Conservation (phyloP, 2,329 filamentous ascomycete genomes). For the Sodiomyces alkalinus region DNA sequence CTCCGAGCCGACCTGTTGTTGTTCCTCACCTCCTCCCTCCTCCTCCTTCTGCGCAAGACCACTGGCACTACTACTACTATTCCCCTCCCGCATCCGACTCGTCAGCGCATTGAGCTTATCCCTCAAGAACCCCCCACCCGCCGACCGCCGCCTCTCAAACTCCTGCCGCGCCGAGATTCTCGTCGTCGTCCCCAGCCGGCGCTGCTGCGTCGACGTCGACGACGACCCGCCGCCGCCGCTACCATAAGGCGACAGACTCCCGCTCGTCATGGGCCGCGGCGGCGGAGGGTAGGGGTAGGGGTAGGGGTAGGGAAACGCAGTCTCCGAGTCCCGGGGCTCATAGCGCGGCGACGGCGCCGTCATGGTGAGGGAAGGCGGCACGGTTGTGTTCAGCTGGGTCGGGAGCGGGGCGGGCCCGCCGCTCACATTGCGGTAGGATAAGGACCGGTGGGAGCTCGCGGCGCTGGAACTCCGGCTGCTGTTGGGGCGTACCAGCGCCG, state of each 20-base stretch:
- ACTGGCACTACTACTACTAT: slow-evolving; percentile 2
- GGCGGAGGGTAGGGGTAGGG: too few relatives aligned
- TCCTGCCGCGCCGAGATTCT: slow-evolving; percentile 9
- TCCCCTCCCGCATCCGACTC: slow-evolving; percentile 10
- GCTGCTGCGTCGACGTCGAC: slow-evolving; percentile 5
- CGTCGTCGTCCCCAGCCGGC: neutral
- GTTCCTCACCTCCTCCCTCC: slow-evolving; percentile 2
- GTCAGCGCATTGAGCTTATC: slow-evolving; percentile 19
- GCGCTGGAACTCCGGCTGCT: slow-evolving; percentile 41
- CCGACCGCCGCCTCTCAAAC: slow-evolving; percentile 11
- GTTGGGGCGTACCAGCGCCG: too few relatives aligned
- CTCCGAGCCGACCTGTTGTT: slow-evolving; percentile 1
- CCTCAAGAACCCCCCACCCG: slow-evolving; percentile 16
- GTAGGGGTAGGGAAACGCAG: slow-evolving; percentile 8
- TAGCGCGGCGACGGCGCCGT: slow-evolving; percentile 27
- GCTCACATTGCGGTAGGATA: slow-evolving; percentile 20
- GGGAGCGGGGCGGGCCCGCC: slow-evolving; percentile 14
- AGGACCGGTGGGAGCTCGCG: slow-evolving; percentile 26
- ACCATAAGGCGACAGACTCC: slow-evolving; percentile 9
- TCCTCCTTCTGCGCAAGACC: slow-evolving; percentile 10
- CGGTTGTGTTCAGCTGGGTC: slow-evolving; percentile 10
- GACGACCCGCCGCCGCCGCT: slow-evolving; percentile 7
- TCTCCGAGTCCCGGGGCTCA: slow-evolving; percentile 4
- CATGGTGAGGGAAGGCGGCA: slow-evolving; percentile 30
- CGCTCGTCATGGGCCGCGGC: slow-evolving; percentile 10